Percentiles rank a stretch among this genome's conserved stretches.
Conservation (phyloP, 2,329 filamentous ascomycete genomes). For the Neofusicoccum laricinum region DNA sequence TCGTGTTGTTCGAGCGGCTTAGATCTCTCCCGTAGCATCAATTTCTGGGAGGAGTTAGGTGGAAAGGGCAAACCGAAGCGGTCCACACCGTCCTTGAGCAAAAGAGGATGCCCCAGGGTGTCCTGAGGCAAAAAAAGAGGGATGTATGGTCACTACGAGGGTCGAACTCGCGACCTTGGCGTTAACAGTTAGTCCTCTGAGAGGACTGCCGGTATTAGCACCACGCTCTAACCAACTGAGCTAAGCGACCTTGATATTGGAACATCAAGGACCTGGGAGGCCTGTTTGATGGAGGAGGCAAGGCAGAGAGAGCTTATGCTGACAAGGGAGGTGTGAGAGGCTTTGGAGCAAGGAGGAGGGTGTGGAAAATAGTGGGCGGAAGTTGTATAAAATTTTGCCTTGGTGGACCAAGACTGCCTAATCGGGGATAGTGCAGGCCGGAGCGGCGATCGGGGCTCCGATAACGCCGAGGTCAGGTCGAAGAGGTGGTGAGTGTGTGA, state of each 20-base stretch:
- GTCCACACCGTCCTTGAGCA: background rate
- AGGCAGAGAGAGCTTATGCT: background rate
- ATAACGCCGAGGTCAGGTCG: background rate
- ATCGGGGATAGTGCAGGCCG: background rate
- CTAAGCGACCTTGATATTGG: conserved; percentile 15
- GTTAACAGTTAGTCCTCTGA: background rate
- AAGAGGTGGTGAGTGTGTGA: background rate
- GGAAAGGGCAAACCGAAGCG: background rate
- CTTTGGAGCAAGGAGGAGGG: background rate
- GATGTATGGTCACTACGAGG: conserved; percentile 19
- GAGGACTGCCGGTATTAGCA: conserved; percentile 17
- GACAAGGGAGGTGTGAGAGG: background rate
- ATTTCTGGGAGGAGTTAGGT: background rate
- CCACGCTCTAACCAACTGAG: conserved; percentile 22
- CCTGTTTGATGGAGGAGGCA: background rate
- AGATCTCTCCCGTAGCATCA: too few species aligned
- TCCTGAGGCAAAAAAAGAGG: background rate
- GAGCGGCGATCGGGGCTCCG: background rate
- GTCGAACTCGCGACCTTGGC: conserved; percentile 22
- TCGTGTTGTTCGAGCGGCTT: background rate
- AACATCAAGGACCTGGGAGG: background rate
- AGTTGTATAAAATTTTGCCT: conserved; percentile 1
- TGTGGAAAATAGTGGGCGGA: background rate
- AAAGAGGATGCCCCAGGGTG: background rate
- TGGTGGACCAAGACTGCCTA: background rate